These are phyloP conservation scores for Yarrowia sp. DNA, from an alignment of 805 yeast species.

Conservation along the genomic window DNA sequence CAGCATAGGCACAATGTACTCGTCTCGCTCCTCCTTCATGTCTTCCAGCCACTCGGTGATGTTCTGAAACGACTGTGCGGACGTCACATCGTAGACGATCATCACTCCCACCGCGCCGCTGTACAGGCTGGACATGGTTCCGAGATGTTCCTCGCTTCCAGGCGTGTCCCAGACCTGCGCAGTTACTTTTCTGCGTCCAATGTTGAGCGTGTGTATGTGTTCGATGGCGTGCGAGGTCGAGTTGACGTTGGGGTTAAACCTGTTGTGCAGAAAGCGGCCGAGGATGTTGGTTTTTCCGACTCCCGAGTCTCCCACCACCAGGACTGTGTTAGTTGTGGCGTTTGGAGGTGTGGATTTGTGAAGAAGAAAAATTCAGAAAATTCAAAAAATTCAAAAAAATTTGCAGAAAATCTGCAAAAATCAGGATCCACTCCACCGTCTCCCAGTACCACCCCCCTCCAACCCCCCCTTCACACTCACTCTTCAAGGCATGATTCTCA, in stretches of 20 bases:
- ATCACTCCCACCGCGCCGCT: constrained; percentile 97
- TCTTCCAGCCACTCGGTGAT: constrained; percentile 90
- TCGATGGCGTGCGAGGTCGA: constrained; percentile 97
- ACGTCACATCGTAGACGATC: constrained; percentile 88
- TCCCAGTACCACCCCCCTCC: not conserved
- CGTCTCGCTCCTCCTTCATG: constrained; percentile 91
- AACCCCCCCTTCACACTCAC: not conserved
- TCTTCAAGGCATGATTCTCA: constrained; percentile 11
- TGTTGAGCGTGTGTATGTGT: constrained; percentile 90
- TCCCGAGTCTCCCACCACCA: constrained; percentile 93
- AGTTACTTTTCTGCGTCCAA: constrained; percentile 93
- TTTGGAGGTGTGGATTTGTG: not conserved
- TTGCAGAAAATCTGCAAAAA: not conserved
- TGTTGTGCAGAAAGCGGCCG: constrained; percentile 91
- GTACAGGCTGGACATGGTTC: constrained; percentile 41
- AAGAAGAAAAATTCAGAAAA: not conserved
- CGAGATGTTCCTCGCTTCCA: constrained; percentile 94
- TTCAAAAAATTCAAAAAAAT: not conserved
- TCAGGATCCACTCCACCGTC: not conserved
- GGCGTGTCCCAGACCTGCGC: constrained; percentile 99
- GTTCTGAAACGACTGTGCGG: constrained; percentile 83
- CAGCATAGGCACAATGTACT: constrained; percentile 87
- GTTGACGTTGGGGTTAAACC: constrained; percentile 90
- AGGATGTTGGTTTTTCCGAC: constrained; percentile 94
- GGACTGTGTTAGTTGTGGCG: constrained; percentile 49